phyloP scores from a whole-genome alignment of 768 basidiomycete species.

The Lactarius akahatsu region DNA sequence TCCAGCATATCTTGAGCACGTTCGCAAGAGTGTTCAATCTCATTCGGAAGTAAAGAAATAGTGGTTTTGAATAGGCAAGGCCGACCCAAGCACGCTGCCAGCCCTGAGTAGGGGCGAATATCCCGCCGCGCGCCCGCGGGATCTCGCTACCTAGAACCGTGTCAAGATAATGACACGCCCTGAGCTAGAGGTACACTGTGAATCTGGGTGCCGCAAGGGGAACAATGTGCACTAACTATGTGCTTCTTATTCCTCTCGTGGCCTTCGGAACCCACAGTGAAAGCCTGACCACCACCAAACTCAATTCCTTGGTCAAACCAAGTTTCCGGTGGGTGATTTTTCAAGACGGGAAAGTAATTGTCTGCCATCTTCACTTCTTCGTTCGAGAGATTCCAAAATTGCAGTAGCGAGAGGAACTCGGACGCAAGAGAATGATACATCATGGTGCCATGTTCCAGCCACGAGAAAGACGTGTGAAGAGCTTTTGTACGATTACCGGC shows the following conservation, averaged over 20 bases:
- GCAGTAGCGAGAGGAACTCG: slow-evolving; percentile 51
- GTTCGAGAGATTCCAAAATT: slow-evolving; percentile 43
- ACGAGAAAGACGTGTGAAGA: slow-evolving; percentile 59
- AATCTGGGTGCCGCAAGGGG: slow-evolving; percentile 6
- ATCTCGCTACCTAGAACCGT: slow-evolving; percentile 27
- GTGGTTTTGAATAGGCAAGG: slow-evolving; percentile 54
- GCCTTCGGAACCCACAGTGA: slow-evolving; percentile 60
- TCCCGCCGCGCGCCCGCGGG: slow-evolving; percentile 5
- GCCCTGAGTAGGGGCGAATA: slow-evolving; percentile 21
- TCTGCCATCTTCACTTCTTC: slow-evolving; percentile 66
- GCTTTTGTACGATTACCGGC: slow-evolving; percentile 33
- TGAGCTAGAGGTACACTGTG: slow-evolving; percentile 36
- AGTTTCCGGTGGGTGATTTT: slow-evolving; percentile 53
- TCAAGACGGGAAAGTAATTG: slow-evolving; percentile 63
- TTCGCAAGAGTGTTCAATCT: slow-evolving; percentile 29
- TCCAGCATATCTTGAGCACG: slow-evolving; percentile 43
- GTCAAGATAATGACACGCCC: slow-evolving; percentile 43
- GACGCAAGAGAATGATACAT: slow-evolving; percentile 44
- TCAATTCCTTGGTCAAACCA: slow-evolving; percentile 67
- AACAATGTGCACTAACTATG: slow-evolving; percentile 46
- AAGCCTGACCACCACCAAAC: slow-evolving; percentile 58
- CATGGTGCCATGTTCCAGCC: slow-evolving; percentile 65
- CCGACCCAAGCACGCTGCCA: slow-evolving; percentile 45
- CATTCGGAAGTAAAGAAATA: slow-evolving; percentile 44
- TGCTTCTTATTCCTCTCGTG: slow-evolving; percentile 55